Evolutionary conservation across 768 basidiomycete species (phyloP).

Genomic region (Lentinula sp.): DNA sequence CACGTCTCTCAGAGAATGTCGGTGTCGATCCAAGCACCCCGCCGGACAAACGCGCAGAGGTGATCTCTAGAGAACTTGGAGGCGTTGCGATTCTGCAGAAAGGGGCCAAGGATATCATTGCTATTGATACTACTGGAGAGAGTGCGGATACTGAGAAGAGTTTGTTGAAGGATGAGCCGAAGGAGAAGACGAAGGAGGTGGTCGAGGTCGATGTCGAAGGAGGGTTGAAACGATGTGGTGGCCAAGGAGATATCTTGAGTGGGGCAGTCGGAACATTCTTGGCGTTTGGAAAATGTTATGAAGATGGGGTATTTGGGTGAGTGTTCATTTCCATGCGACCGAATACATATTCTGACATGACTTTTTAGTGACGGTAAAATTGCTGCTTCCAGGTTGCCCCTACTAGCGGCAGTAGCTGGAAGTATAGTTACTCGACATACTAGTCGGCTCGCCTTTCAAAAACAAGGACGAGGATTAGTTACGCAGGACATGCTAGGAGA

Average conservation of each 20-base stretch:
- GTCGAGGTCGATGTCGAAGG: constrained; percentile 67
- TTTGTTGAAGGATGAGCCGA: constrained; percentile 33
- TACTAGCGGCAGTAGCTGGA: constrained; percentile 81
- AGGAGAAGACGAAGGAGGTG: constrained; percentile 51
- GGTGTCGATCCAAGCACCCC: constrained; percentile 55
- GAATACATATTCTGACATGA: background rate
- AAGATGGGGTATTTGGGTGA: constrained; percentile 78
- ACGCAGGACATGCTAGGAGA: constrained; percentile 74
- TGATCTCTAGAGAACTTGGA: constrained; percentile 70
- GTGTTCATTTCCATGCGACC: constrained; percentile 12
- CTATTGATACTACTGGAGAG: constrained; percentile 63
- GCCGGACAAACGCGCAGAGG: constrained; percentile 50
- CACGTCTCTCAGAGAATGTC: constrained; percentile 69
- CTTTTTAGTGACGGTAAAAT: constrained; percentile 43
- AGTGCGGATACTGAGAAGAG: constrained; percentile 40
- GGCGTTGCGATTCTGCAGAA: constrained; percentile 91
- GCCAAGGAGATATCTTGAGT: constrained; percentile 92
- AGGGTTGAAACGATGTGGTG: constrained; percentile 89
- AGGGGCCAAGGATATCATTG: constrained; percentile 76
- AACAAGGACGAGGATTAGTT: constrained; percentile 74
- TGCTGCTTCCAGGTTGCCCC: constrained; percentile 62
- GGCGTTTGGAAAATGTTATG: constrained; percentile 95
- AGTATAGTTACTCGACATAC: constrained; percentile 86
- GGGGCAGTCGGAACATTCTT: constrained; percentile 85
- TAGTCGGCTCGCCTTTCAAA: constrained; percentile 69